Base-by-base conservation (phyloP, 306 rosid species). In the Hylodesmum podocarpum region DNA sequence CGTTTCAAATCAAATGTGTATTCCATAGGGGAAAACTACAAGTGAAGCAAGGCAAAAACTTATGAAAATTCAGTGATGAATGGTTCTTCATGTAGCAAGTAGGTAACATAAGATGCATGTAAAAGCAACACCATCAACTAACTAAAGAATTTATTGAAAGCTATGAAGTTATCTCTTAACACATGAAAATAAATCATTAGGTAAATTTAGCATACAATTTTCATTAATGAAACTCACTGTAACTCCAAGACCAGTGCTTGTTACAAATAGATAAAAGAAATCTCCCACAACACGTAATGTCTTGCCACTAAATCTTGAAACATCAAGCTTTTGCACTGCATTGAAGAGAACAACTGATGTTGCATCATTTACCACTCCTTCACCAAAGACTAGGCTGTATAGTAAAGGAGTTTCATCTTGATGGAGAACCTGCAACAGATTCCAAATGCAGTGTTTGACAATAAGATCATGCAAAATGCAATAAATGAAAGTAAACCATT, bases 331-430 rank as follows among this genome's bases (percentile, higher is more conserved):
- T 75, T 89, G 98, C 66, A 95, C 83, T 18, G 97, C 95, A 71
- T 94, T 84, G 90, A 90, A 95, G 76, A 95, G 92, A 61, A 94
- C 97, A 77, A 94, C 95, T 11, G 97, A 86, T 6, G 98, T 94
- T 28, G 98, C 97, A 83, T 94, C 98, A 66, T 94, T 94, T 73
- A 92, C 96, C 24, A 89, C 97, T 79, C 97, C 97, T 92, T 94
- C 97, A 53, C 97, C 98, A 74, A 94, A 94, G 29, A 94, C 96
- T 66, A 94, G 79, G 88, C 96, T 94, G 93, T 91, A 91, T 21
- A 94, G 87, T 51, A 91, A 79, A 59, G 96, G 96, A 63, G 98
- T 94, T 78, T 90, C 96, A 29, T 91, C 96, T 89, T 89, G 96
- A 69, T 87, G 89, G 34, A 94, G 96, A 79, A 91, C 93, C 98